These are phyloP conservation scores for Neurospora hispaniola DNA, from an alignment of 495 filamentous ascomycete species.

Conservation along the genomic window DNA sequence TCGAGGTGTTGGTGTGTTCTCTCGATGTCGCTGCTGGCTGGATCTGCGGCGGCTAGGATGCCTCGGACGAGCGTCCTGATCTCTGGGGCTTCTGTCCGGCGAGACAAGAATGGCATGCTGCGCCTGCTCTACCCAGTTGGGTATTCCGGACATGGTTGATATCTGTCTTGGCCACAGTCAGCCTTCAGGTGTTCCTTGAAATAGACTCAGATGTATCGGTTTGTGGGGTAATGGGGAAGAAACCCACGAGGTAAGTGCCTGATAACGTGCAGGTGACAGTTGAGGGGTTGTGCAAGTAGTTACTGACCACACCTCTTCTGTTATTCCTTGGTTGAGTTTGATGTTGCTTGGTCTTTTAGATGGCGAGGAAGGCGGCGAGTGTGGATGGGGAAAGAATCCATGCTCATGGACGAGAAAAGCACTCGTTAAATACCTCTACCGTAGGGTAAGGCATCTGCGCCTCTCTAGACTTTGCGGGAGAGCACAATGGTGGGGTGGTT, in stretches of 20 bases:
- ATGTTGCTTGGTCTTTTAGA: neutral
- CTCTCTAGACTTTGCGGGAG: neutral
- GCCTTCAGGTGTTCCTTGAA: neutral
- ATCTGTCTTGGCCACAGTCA: neutral
- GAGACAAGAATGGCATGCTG: neutral
- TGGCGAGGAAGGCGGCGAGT: neutral
- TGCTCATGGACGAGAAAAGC: neutral
- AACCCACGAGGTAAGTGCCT: neutral
- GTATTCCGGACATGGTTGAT: neutral
- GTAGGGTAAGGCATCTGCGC: neutral
- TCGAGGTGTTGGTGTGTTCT: constrained; percentile 21
- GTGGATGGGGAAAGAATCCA: neutral
- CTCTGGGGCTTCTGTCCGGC: neutral
- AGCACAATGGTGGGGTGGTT: neutral
- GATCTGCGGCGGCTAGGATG: neutral
- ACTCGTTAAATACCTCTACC: neutral
- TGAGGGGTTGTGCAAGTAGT: neutral
- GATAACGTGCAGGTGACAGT: neutral
- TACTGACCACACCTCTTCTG: neutral
- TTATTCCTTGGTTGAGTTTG: neutral
- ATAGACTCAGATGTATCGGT: neutral
- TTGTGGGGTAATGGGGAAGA: neutral
- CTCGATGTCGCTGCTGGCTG: neutral
- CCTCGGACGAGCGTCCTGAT: neutral
- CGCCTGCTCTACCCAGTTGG: neutral